Base-by-base conservation (phyloP, 352 stramenopile species). In the Plasmopara halstedii region DNA sequence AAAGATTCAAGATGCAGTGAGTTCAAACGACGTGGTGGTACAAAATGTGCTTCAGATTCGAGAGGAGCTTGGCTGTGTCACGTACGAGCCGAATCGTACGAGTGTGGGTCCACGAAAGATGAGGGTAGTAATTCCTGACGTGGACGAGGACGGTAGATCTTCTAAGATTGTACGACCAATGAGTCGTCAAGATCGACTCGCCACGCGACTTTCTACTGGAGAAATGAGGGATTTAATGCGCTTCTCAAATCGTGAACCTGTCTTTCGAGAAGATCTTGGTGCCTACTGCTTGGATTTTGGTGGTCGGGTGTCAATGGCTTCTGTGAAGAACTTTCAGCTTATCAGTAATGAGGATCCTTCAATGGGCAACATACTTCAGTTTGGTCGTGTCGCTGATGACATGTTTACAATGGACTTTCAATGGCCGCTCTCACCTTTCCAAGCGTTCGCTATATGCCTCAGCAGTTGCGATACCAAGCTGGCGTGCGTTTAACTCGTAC, bases 391-490 rank as follows among this genome's bases (percentile, higher is more conserved):
- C 21, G 77, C 94, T 32, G 76, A 93, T 57, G 80, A 95, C 59
- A 88, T 89, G 71, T 95, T 94, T 48, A 91, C 83, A 44, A 91
- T 95, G 76, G 84, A 95, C 56, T 95, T 93, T 56, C 74, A 89
- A 56, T 89, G 79, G 78, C 82, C 84, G 33, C 64, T 95, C 15
- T 92, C 82, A 33, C 82, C 79, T 14, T 89, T 93, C 58, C 78
- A 92, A 55, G 84, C 84, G 10, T 94, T 95, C 50, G 64, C 75
- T n/a, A 88, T 92, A 48, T 93, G 82, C 60, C 68, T 95, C 39
- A 93, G 80, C 56, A 92, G 77, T 39, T 95, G 83, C 47, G 76
- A 94, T 56, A 92, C 80, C 23, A 95, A 95, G 60, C 61, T 93
- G 42, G 82, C 82, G 4, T 95, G 84, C 42, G 84, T 93, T 18